Percentiles rank a stretch among this genome's conserved stretches.
These are phyloP conservation scores for Daldinia sp. DNA, from an alignment of 2,329 filamentous ascomycete species.

Conservation along the genomic window DNA sequence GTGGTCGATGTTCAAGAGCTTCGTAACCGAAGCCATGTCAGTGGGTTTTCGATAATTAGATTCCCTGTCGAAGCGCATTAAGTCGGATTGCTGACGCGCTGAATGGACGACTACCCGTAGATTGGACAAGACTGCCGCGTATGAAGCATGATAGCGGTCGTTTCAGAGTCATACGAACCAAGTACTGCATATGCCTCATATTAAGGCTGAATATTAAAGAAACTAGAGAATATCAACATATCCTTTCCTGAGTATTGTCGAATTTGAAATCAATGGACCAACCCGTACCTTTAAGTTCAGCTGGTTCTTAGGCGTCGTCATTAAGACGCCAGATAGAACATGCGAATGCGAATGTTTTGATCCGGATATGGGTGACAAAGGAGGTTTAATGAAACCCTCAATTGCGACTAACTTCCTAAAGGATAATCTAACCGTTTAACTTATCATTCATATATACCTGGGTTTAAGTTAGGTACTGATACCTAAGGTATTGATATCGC, in stretches of 20 bases:
- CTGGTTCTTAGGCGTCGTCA: background rate
- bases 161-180: background rate
- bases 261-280: background rate
- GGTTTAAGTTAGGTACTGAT: too few species aligned
- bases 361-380: background rate
- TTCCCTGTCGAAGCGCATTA: background rate
- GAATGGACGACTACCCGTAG: background rate
- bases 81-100: background rate
- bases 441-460: background rate
- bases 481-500: too few species aligned
- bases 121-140: background rate
- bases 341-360: background rate
- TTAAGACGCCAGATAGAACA: background rate
- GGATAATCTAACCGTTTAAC: background rate
- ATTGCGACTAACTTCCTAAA: background rate
- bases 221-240: background rate
- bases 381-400: background rate
- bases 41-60: background rate
- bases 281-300: too few species aligned
- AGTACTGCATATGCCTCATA: background rate
- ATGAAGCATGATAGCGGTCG: background rate
- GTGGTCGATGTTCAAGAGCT: background rate
- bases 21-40: background rate
- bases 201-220: background rate
- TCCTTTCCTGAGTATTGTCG: background rate